These are phyloP conservation scores for Wickerhamomyces sp. DNA, from an alignment of 1,139 yeast species.

Conservation along the genomic window DNA sequence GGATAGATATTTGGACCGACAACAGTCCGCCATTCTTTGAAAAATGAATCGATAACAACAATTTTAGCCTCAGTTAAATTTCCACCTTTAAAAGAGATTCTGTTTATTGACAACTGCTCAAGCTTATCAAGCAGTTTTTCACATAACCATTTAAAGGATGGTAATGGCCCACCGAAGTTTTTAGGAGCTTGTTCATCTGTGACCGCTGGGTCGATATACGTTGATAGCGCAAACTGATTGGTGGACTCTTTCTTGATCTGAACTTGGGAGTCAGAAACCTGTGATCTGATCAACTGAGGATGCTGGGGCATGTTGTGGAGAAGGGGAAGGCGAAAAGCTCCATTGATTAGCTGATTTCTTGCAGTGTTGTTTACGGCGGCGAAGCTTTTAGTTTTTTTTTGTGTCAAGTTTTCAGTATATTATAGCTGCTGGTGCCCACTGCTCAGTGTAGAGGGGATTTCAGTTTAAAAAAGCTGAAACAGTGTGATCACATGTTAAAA, in stretches of 20 bases:
- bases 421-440: too few relatives aligned
- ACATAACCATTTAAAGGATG: constrained; percentile 32
- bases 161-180: constrained; percentile 27
- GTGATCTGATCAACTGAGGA: too few relatives aligned
- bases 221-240: constrained; percentile 6
- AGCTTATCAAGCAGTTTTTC: constrained; percentile 27
- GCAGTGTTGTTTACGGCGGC: too few relatives aligned
- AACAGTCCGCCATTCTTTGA: constrained; percentile 54
- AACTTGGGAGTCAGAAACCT: neutral
- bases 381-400: too few relatives aligned
- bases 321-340: too few relatives aligned
- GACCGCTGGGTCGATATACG: constrained; percentile 1
- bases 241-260: constrained; percentile 5
- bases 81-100: constrained; percentile 4
- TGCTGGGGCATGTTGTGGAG: too few relatives aligned
- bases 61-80: constrained; percentile 30
- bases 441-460: too few relatives aligned
- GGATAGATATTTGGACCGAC: constrained; percentile 74
- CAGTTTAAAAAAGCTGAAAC: too few relatives aligned
- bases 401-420: too few relatives aligned
- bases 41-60: constrained; percentile 39
- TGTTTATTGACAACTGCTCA: constrained; percentile 9
- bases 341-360: too few relatives aligned
- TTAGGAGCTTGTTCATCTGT: constrained; percentile 8
- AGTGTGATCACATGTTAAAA: too few relatives aligned